phyloP scores from a whole-genome alignment of 345 rosid species.

The Salix brachista region DNA sequence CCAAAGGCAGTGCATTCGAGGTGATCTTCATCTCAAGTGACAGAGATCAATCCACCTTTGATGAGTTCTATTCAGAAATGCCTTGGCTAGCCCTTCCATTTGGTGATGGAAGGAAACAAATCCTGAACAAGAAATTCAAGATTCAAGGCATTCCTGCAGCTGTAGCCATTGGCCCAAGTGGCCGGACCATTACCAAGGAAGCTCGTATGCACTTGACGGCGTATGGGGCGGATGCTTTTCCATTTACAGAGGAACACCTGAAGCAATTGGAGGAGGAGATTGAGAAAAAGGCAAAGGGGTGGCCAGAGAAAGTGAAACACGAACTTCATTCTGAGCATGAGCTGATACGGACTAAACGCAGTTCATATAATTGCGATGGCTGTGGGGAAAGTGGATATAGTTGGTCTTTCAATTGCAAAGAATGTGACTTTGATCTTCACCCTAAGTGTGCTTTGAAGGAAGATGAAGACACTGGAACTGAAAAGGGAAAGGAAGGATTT shows the following conservation, averaged over 20 bases:
- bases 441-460: slow-evolving; percentile 16
- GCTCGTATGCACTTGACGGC: slow-evolving; percentile 33
- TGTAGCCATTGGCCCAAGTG: slow-evolving; percentile 46
- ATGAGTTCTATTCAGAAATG: slow-evolving; percentile 50
- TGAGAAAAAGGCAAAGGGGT: neutral
- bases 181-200: slow-evolving; percentile 45
- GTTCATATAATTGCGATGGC: neutral
- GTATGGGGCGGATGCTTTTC: slow-evolving; percentile 59
- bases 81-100: slow-evolving; percentile 77
- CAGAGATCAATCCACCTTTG: slow-evolving; percentile 44
- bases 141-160: slow-evolving; percentile 58
- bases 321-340: slow-evolving; percentile 10
- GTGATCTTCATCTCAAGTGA: slow-evolving; percentile 59
- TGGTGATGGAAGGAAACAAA: slow-evolving; percentile 49
- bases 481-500: neutral
- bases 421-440: slow-evolving; percentile 19
- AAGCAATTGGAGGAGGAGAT: slow-evolving; percentile 36
- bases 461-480: neutral
- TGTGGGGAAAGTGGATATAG: slow-evolving; percentile 1
- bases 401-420: slow-evolving; percentile 10
- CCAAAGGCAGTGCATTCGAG: slow-evolving; percentile 45
- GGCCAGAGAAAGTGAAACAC: slow-evolving; percentile 16
- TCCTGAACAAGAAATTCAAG: slow-evolving; percentile 42
- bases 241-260: slow-evolving; percentile 54
- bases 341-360: neutral